Evolutionary conservation across 208 protist genomes (phyloP).

Genomic region (Leishmania guyanensis): DNA sequence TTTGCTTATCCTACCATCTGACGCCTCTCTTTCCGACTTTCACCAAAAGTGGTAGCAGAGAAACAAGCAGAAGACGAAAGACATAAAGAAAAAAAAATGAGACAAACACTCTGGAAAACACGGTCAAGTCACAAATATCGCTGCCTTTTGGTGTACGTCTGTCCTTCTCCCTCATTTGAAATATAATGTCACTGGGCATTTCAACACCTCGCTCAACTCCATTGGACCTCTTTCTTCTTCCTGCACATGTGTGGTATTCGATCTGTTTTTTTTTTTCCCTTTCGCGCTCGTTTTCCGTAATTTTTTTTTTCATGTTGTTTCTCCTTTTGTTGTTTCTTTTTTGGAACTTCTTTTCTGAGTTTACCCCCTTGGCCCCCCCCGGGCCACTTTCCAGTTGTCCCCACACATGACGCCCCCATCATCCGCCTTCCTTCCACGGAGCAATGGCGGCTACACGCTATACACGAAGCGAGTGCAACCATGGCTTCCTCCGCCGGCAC

Average conservation of each 20-base stretch:
- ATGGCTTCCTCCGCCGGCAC: background rate
- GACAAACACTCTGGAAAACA: background rate
- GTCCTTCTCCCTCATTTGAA: background rate
- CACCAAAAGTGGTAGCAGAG: background rate
- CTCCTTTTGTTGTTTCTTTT: background rate
- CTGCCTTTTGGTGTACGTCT: background rate
- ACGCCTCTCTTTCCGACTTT: background rate
- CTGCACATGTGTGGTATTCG: background rate
- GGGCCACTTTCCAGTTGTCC: background rate
- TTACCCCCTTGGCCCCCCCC: background rate
- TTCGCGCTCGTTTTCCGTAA: background rate
- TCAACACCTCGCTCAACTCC: background rate
- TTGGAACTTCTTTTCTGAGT: background rate
- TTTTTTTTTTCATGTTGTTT: background rate
- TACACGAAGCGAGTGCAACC: background rate
- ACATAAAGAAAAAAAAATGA: background rate
- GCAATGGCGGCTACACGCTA: constrained; percentile 1
- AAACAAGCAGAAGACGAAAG: background rate
- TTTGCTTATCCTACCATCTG: background rate
- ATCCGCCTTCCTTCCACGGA: background rate
- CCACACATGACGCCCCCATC: background rate
- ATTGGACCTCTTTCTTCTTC: background rate
- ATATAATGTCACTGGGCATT: background rate
- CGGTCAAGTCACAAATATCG: background rate
- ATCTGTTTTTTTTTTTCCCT: background rate